Conservation (phyloP, 805 yeast species). For the Schizosaccharomyces octosporus region DNA sequence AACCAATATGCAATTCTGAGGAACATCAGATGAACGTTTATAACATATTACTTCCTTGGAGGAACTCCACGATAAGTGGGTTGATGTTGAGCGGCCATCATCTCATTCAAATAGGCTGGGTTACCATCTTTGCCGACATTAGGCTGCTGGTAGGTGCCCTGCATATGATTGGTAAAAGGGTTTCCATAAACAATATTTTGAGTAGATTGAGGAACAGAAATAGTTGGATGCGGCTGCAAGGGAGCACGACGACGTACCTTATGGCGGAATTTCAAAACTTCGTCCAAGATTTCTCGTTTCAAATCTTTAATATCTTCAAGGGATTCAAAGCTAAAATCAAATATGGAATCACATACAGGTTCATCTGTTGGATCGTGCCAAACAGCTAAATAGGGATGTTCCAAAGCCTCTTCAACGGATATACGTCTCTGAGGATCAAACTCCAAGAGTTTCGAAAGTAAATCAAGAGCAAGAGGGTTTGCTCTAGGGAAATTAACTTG, state of each 20-base stretch:
- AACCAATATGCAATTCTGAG: too few species aligned
- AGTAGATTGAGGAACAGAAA: neutral
- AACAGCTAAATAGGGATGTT: conserved; percentile 63
- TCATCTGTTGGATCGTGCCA: conserved; percentile 93
- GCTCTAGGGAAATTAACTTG: conserved; percentile 54
- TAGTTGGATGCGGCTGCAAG: neutral
- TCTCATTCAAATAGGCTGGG: too few species aligned
- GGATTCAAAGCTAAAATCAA: conserved; percentile 71
- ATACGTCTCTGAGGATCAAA: conserved; percentile 68
- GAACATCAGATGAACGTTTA: too few species aligned
- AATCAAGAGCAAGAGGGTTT: conserved; percentile 61
- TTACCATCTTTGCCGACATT: too few species aligned
- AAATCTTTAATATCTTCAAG: conserved; percentile 55
- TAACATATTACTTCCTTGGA: too few species aligned
- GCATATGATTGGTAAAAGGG: too few species aligned
- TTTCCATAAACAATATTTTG: neutral
- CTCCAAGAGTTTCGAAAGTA: conserved; percentile 54
- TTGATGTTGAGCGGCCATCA: too few species aligned
- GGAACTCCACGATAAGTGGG: too few species aligned
- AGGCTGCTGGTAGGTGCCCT: too few species aligned
- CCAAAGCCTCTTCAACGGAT: conserved; percentile 66
- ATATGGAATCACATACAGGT: conserved; percentile 45
- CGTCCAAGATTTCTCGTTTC: conserved; percentile 10
- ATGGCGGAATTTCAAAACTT: neutral
- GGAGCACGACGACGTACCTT: neutral